Base-by-base conservation (phyloP, 1,139 yeast genomes). In the Diutina pseudorugosa region DNA sequence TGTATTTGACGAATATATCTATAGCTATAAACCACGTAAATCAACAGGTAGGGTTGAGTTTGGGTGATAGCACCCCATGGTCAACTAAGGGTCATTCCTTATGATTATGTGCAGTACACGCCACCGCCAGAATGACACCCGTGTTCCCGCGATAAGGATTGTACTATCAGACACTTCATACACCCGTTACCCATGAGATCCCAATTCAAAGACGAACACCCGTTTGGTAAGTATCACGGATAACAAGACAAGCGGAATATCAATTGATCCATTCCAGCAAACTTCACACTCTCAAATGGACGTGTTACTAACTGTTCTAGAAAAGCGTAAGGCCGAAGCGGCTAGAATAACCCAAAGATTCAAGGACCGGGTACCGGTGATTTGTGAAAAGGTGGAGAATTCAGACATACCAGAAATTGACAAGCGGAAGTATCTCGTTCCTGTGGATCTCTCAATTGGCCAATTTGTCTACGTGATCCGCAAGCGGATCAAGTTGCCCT, bases 381-480 rank as follows among this genome's bases (percentile, higher is more conserved):
- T 93, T 63, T 94, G 98, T 69, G 98, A 93, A 72, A 87, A 91
- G 72, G 98, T 93, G 47, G 98, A 91, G 71, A 93, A 93, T 71
- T 85, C 96, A 51, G 98, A 93, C 67, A 88, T 93, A 59, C 95
- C 95, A 53, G 94, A 91, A 61, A 90, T 93, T 65, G 98, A 93
- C 70, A 93, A 93, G 77, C 85, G 96, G 69, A 93, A 93, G 73
- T 93, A 93, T 65, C 79, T 93, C 61, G 98, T 93, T 11, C 98
- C 98, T 11, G 85, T 93, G 40, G 98, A 94, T 68, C 77, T 93
- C 63, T 89, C 98, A 0, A 96, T 93, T 56, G 98, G 98, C 42
- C 98, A 93, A 69, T 91, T 93, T 73, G 98, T 93, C 53, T 93
- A 93, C 64, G 98, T 93, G 56, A 89, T 93, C 62, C 84, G 98